Base-by-base conservation (phyloP, 2,329 filamentous ascomycete species). In the Dryadomyces sulphureus region DNA sequence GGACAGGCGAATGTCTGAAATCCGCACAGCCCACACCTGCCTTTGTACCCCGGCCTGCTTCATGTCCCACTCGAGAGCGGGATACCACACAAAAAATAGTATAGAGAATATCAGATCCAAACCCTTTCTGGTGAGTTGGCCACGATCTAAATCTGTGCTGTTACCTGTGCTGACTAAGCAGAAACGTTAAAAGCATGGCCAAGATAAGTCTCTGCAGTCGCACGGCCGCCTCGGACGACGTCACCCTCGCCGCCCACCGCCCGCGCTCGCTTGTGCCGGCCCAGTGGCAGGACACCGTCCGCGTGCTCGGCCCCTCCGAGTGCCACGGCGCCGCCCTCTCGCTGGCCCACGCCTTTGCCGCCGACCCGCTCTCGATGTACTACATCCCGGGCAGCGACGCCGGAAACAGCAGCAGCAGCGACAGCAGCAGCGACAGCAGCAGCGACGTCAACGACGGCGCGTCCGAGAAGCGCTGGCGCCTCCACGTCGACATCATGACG, bases 401-500 rank as follows among this genome's bases (percentile, higher is more conserved):
- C 81, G 49, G 82, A 86, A 59, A 74, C 77, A 63, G 42, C 36
- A 39, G 5, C 9, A 9, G 12, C 38, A 7, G n/a, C 17, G 19
- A 30, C n/a, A 19, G 5, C 11, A n/a, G 16, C 12, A 7, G 7
- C 14, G 20, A n/a, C 22, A 7, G 9, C 22, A n/a, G 14, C 8
- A n/a, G 6, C 20, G 30, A n/a, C 32, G 20, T 17, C 43, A 6
- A 14, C n/a, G 19, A 19, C 41, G 70, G n/a, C n/a, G n/a, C n/a
- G n/a, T n/a, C 77, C 56, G 75, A 84, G 60, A 68, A 78, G 58
- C 81, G 79, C 58, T 92, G 82, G 80, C 75, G 77, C 53, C 69
- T 92, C 40, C 85, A 92, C 61, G 70, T 83, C 53, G 74, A 81
- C 58, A 81, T 88, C 54, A 76, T 90, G 68, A 80, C 79, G 54